These are phyloP conservation scores for Clonostachys sp. DNA, from an alignment of 2,329 filamentous ascomycete genomes.

Conservation along the genomic window DNA sequence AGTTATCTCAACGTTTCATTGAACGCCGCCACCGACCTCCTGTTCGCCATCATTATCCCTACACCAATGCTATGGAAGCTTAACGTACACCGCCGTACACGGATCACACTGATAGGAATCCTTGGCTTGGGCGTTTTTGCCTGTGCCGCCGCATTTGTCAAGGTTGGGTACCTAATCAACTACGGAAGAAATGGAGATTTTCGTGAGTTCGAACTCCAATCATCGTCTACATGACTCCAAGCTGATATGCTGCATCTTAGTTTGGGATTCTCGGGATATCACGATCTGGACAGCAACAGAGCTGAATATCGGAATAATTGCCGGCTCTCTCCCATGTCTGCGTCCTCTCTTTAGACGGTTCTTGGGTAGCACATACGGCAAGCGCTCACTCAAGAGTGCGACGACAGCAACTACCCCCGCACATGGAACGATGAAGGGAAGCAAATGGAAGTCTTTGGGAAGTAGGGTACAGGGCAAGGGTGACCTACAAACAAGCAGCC, in stretches of 20 bases:
- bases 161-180: constrained; percentile 27
- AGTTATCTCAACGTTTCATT: constrained; percentile 33
- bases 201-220: background rate
- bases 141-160: constrained; percentile 33
- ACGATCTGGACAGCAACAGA: constrained; percentile 39
- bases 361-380: constrained; percentile 20
- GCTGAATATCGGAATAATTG: constrained; percentile 28
- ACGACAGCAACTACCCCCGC: constrained; percentile 15
- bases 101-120: constrained; percentile 30
- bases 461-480: constrained; percentile 10
- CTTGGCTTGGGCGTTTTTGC: constrained; percentile 38
- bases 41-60: constrained; percentile 31
- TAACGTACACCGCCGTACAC: constrained; percentile 34
- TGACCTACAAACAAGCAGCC: constrained; percentile 14
- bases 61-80: constrained; percentile 29
- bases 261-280: constrained; percentile 37
- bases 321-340: constrained; percentile 25
- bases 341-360: constrained; percentile 25
- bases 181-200: constrained; percentile 33
- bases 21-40: constrained; percentile 27
- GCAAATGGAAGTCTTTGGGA: constrained; percentile 14
- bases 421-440: constrained; percentile 11
- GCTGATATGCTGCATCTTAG: background rate
- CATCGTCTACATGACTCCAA: constrained; percentile 7
- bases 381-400: constrained; percentile 16